These are phyloP conservation scores for Antitrichia curtipendula DNA, from an alignment of 225 moss, liverwort and hornwort species.

Conservation along the genomic window DNA sequence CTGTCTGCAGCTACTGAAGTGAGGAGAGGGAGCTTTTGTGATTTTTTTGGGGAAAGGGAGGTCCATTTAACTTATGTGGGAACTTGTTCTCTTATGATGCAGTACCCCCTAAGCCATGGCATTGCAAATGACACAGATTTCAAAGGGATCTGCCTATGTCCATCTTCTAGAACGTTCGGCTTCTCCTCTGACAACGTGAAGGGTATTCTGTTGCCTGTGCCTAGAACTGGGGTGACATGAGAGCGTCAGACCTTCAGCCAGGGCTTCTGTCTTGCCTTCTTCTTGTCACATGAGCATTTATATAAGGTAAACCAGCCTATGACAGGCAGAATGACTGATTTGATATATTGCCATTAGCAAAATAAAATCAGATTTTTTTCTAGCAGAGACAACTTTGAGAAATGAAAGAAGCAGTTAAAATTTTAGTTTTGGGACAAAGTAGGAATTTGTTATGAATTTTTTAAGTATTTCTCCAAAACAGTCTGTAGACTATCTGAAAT, in stretches of 20 bases:
- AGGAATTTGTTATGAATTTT: too few relatives aligned
- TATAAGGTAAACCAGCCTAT: too few relatives aligned
- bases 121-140: background rate
- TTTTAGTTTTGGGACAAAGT: too few relatives aligned
- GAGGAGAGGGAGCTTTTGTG: background rate
- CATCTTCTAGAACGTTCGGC: conserved; percentile 8
- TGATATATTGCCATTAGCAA: too few relatives aligned
- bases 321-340: too few relatives aligned
- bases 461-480: too few relatives aligned
- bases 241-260: background rate
- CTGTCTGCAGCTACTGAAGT: background rate
- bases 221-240: background rate
- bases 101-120: background rate
- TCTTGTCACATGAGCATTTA: background rate
- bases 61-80: background rate
- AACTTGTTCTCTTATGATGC: background rate
- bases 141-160: background rate
- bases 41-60: background rate
- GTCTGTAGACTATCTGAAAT: too few relatives aligned
- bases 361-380: too few relatives aligned
- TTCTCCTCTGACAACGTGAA: background rate
- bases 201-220: background rate
- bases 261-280: background rate
- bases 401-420: too few relatives aligned
- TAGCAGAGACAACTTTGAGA: too few relatives aligned